A percentile compares a stretch with the other conserved stretches of the same genome.
Evolutionary conservation across 1,139 yeast genomes (phyloP).

Genomic region (Pichia sp.): DNA sequence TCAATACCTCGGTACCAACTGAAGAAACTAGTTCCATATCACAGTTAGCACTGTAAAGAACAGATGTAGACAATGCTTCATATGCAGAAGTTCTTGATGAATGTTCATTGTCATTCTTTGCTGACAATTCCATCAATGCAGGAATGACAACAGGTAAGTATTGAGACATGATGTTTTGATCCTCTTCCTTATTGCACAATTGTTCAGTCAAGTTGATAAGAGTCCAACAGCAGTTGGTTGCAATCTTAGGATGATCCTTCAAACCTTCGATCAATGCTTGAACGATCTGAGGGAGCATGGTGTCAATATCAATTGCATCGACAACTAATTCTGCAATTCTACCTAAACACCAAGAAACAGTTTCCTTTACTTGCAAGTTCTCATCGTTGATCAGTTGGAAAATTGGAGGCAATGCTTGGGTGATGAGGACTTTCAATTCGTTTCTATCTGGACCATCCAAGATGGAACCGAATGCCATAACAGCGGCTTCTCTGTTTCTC

Average conservation of each 20-base stretch:
- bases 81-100: conserved; percentile 94
- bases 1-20: conserved; percentile 68
- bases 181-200: conserved; percentile 62
- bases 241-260: conserved; percentile 84
- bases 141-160: conserved; percentile 67
- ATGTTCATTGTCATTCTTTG: conserved; percentile 71
- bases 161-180: conserved; percentile 65
- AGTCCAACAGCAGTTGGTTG: conserved; percentile 97
- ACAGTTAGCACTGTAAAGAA: conserved; percentile 64
- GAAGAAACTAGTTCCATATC: conserved; percentile 62
- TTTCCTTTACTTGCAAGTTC: conserved; percentile 82
- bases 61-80: conserved; percentile 83
- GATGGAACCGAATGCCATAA: conserved; percentile 97
- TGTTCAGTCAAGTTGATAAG: conserved; percentile 88
- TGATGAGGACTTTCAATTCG: conserved; percentile 58
- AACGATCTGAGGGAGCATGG: conserved; percentile 62
- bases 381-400: conserved; percentile 66
- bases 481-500: conserved; percentile 95
- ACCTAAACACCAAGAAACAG: conserved; percentile 98
- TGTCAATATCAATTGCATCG: conserved; percentile 61
- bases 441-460: conserved; percentile 88
- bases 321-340: conserved; percentile 86
- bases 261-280: conserved; percentile 71
- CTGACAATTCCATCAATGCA: conserved; percentile 60
- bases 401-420: conserved; percentile 78